Evolutionary conservation across 257 asterid species (phyloP).

Genomic region (Scutellaria barbata): DNA sequence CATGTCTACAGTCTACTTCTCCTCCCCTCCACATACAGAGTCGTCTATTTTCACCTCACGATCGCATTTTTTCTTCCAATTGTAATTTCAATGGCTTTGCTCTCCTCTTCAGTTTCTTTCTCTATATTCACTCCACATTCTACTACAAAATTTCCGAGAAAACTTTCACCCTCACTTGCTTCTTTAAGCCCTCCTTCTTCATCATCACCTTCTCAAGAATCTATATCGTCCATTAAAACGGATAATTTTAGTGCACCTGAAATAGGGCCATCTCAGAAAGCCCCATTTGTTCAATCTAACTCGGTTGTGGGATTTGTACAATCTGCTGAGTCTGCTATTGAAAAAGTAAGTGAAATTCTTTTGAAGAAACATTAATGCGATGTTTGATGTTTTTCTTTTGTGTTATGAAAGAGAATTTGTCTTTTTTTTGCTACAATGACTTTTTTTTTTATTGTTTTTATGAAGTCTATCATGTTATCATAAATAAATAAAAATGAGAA

Average conservation of each 20-base stretch:
- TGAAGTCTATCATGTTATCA: no score
- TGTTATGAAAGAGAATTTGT: not conserved
- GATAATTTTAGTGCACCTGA: constrained; percentile 39
- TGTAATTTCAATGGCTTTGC: constrained; percentile 54
- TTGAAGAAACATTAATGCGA: not conserved
- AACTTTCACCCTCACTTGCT: constrained; percentile 39
- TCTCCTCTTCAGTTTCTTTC: constrained; percentile 41
- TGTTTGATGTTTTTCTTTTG: not conserved
- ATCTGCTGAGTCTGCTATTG: constrained; percentile 68
- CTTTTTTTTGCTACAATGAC: no score
- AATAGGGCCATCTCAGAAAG: constrained; percentile 36
- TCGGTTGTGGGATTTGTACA: constrained; percentile 53
- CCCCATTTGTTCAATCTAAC: constrained; percentile 19
- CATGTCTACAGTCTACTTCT: not conserved
- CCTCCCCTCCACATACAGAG: constrained; percentile 21
- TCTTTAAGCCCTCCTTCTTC: constrained; percentile 44
- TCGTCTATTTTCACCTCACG: not conserved
- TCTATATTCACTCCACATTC: constrained; percentile 36
- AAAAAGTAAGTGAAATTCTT: constrained; percentile 48
- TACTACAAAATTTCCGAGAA: constrained; percentile 30
- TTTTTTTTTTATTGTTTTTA: no score
- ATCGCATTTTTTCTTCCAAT: not conserved
- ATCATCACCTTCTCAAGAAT: constrained; percentile 47
- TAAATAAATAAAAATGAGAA: no score
- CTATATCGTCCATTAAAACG: constrained; percentile 44